A percentile compares a stretch with the other conserved stretches of the same genome.
Evolutionary conservation across 768 basidiomycete genomes (phyloP).

Genomic region (Lentinula lateritia): DNA sequence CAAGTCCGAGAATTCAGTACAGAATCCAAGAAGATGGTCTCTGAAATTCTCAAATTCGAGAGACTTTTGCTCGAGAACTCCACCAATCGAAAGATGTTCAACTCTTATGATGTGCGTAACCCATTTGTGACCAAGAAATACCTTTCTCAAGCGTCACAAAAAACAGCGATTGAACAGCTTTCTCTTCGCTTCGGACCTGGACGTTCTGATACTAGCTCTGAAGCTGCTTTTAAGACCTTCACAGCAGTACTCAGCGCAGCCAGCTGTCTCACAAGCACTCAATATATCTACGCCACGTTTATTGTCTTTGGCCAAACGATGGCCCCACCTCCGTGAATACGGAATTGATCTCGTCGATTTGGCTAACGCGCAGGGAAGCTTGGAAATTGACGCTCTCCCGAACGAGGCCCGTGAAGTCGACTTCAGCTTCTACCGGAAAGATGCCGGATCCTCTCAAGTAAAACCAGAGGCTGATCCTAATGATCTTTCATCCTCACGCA

Average conservation of each 20-base stretch:
- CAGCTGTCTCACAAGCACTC: constrained; percentile 77
- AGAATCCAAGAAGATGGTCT: constrained; percentile 64
- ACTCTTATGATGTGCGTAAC: constrained; percentile 89
- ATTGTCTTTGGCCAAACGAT: constrained; percentile 77
- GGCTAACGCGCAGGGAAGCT: constrained; percentile 45
- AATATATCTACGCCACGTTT: constrained; percentile 78
- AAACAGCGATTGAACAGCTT: constrained; percentile 81
- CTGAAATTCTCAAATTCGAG: constrained; percentile 85
- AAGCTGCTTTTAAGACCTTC: constrained; percentile 87
- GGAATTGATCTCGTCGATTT: constrained; percentile 74
- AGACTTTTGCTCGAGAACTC: constrained; percentile 92
- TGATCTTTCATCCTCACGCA: constrained; percentile 52
- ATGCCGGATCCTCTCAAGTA: constrained; percentile 34
- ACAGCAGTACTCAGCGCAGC: constrained; percentile 90
- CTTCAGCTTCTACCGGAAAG: constrained; percentile 76
- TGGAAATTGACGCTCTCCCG: constrained; percentile 59
- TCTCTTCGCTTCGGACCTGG: constrained; percentile 83
- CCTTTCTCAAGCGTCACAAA: constrained; percentile 1
- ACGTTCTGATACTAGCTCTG: constrained; percentile 77
- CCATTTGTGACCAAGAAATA: constrained; percentile 8
- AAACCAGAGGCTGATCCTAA: constrained; percentile 39
- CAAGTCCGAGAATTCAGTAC: constrained; percentile 79
- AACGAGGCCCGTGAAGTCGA: constrained; percentile 72
- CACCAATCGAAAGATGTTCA: constrained; percentile 94
- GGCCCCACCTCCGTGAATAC: constrained; percentile 78